Conservation (phyloP, 2,329 filamentous ascomycete species). For the Diplocarpon rosae region DNA sequence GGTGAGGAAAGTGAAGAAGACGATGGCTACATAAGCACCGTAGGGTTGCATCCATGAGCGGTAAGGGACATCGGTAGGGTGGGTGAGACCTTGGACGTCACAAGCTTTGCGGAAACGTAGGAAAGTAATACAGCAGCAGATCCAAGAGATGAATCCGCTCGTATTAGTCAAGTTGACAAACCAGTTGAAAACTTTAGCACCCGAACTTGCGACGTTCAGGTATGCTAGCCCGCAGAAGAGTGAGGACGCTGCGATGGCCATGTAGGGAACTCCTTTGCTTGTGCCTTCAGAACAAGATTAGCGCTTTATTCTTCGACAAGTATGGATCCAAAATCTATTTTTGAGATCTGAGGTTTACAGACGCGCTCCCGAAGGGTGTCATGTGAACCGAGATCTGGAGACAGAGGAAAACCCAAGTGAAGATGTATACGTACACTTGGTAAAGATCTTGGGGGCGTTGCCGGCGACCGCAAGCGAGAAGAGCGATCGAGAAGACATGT, state of each 20-base stretch:
- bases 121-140: constrained; percentile 43
- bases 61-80: constrained; percentile 36
- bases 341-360: no score
- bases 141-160: constrained; percentile 40
- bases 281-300: constrained; percentile 18
- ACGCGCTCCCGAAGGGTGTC: no score
- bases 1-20: constrained; percentile 39
- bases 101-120: constrained; percentile 45
- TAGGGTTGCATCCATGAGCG: constrained; percentile 44
- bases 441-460: constrained; percentile 40
- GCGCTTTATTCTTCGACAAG: no score
- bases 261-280: constrained; percentile 39
- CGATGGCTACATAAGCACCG: constrained; percentile 41
- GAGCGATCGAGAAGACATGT: constrained; percentile 39
- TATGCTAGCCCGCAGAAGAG: constrained; percentile 37
- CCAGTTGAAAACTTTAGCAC: constrained; percentile 41
- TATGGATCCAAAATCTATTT: no score
- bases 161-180: constrained; percentile 44
- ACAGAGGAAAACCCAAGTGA: no score
- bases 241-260: constrained; percentile 33
- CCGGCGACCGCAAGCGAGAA: constrained; percentile 42
- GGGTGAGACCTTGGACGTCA: constrained; percentile 31
- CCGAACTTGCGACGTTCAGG: constrained; percentile 34
- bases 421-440: constrained; percentile 27
- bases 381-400: no score